phyloP scores from a whole-genome alignment of 805 yeast genomes.

The Jamesozyma piceae region DNA sequence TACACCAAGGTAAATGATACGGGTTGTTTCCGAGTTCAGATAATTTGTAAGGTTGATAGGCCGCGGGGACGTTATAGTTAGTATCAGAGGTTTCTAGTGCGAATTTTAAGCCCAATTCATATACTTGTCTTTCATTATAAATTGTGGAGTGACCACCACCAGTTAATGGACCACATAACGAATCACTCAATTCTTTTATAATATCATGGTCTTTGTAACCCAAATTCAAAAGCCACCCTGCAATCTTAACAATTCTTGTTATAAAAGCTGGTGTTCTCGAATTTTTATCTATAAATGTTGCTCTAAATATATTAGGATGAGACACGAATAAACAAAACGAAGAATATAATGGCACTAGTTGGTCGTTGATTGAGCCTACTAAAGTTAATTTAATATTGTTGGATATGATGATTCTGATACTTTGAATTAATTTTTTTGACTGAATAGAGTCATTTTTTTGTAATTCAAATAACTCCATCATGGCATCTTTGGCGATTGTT shows the following conservation, averaged over 20 bases:
- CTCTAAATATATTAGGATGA: slow-evolving; percentile 86
- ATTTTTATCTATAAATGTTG: slow-evolving; percentile 79
- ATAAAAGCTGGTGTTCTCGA: slow-evolving; percentile 76
- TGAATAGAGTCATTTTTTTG: slow-evolving; percentile 68
- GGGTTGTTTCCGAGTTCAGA: slow-evolving; percentile 71
- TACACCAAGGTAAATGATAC: slow-evolving; percentile 84
- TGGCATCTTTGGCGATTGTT: slow-evolving; percentile 79
- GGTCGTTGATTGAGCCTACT: slow-evolving; percentile 89
- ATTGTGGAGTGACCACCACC: slow-evolving; percentile 93
- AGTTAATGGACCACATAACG: slow-evolving; percentile 81
- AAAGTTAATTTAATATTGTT: slow-evolving; percentile 70
- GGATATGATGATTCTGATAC: slow-evolving; percentile 53
- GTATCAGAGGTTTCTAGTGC: slow-evolving; percentile 65
- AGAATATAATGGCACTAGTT: slow-evolving; percentile 85
- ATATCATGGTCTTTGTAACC: slow-evolving; percentile 84
- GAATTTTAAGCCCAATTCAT: slow-evolving; percentile 67
- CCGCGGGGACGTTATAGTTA: slow-evolving; percentile 33
- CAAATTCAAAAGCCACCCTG: slow-evolving; percentile 62
- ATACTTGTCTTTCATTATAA: slow-evolving; percentile 77
- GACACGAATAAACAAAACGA: slow-evolving; percentile 70
- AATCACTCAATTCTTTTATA: slow-evolving; percentile 67
- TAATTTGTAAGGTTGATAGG: slow-evolving; percentile 42
- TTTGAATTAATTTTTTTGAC: slow-evolving; percentile 59
- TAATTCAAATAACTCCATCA: slow-evolving; percentile 79
- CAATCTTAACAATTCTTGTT: slow-evolving; percentile 59